Evolutionary conservation across 352 stramenopile genomes (phyloP), one percentile per base, ranked within the genome.

Genomic region (Pythium sp.): DNA sequence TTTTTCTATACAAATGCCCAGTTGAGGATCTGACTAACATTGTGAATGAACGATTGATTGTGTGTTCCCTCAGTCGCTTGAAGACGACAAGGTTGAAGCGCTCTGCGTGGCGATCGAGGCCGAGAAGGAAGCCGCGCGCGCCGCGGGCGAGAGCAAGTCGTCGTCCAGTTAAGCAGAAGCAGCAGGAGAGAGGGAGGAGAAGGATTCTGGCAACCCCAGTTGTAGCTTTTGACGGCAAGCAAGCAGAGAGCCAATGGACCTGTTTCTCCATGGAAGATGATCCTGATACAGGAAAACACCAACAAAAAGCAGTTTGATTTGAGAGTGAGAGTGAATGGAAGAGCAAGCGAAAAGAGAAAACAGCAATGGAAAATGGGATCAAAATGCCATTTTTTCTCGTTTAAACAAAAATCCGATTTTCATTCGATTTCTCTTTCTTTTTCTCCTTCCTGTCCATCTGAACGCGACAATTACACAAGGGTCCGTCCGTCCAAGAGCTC

Each of bases 61-160:
- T 24, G 18, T 73, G 15, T 68, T 41, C 54, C 24, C 62, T 2
- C 59, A 94, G 86, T 72, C 85, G 28, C 78, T 95, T 1, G 79
- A 72, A 65, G 87, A 95, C 62, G 77, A 82, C 8, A 93, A 91
- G 76, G 84, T 95, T 63, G 86, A 94, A 61, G 81, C 86, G 66
- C 79, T 93, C 15, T 95, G 87, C 66, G 72, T 80, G 74, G 73
- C 88, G 69, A 93, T 95, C 55, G 87, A 95, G 67, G 87, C 86
- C 14, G 87, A 95, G 73, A 93, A 94, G 76, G 87, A 95, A 58
- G 87, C 82, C 12, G 87, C 84, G 68, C 85, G 85, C 32, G 82
- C 82, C 41, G 75, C 81, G 62, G 85, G 81, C 41, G 86, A 95
- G 71, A 91, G 75, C 82, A 93, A 93, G 76, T 87, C 84, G 72